Conservation (phyloP, 2,329 filamentous ascomycete species). For the Neonectria faginata region DNA sequence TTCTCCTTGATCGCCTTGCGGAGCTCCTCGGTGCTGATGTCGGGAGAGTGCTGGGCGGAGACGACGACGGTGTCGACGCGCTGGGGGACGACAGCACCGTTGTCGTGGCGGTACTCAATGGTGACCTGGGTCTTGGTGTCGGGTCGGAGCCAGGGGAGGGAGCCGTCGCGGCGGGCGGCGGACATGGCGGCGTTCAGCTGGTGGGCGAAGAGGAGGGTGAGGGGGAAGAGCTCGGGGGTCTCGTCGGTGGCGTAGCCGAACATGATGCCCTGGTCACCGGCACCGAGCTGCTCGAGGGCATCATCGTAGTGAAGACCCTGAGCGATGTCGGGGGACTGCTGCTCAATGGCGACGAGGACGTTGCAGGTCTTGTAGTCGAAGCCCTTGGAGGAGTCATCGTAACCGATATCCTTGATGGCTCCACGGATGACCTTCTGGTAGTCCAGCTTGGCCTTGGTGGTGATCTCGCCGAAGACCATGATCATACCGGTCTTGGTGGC, state of each 20-base stretch:
- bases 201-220: conserved; percentile 94
- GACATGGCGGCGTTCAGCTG: conserved; percentile 97
- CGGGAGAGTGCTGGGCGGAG: conserved; percentile 91
- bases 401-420: conserved; percentile 98
- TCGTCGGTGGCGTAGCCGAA: conserved; percentile 99
- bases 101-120: conserved; percentile 97
- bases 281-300: conserved; percentile 96
- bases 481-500: conserved; percentile 99
- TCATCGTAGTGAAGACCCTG: conserved; percentile 99
- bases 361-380: conserved; percentile 99
- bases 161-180: conserved; percentile 86
- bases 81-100: conserved; percentile 89
- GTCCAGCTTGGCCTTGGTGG: conserved; percentile 93
- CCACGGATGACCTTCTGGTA: conserved; percentile 98
- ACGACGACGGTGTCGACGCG: conserved; percentile 97
- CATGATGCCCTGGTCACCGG: conserved; percentile 99
- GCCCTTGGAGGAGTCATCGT: conserved; percentile 95
- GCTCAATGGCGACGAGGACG: conserved; percentile 97
- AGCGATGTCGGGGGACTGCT: conserved; percentile 98
- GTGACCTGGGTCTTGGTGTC: conserved; percentile 99
- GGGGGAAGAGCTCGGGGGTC: conserved; percentile 95
- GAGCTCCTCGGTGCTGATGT: conserved; percentile 90
- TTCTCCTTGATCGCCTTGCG: conserved; percentile 96
- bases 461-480: conserved; percentile 99
- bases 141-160: conserved; percentile 92